Percentiles rank a stretch among this genome's conserved stretches.
These are phyloP conservation scores for Tolypocladium pustulatum DNA, from an alignment of 2,329 filamentous ascomycete species.

Conservation along the genomic window DNA sequence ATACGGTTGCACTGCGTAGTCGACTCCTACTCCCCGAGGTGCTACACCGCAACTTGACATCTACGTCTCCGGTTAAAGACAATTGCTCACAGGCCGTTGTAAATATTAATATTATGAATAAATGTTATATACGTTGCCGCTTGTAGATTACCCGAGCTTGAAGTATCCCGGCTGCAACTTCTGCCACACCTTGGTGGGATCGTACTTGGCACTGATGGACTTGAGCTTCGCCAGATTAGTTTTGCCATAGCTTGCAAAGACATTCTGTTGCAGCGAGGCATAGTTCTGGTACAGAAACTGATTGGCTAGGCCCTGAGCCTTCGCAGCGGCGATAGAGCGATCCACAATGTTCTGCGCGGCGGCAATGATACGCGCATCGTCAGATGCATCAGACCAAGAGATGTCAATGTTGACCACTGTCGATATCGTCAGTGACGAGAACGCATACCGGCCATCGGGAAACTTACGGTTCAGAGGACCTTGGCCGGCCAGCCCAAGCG, in stretches of 20 bases:
- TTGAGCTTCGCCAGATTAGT: constrained; percentile 23
- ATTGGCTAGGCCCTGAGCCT: constrained; percentile 20
- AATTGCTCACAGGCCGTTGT: too few species aligned
- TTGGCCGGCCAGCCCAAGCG: constrained; percentile 16
- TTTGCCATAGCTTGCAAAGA: constrained; percentile 27
- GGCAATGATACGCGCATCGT: constrained; percentile 22
- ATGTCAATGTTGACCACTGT: constrained; percentile 12
- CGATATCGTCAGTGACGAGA: background rate
- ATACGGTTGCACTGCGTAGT: too few species aligned
- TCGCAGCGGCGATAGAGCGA: constrained; percentile 15
- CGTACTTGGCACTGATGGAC: constrained; percentile 22
- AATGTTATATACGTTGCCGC: background rate
- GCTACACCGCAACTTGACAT: too few species aligned
- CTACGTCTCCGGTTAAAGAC: too few species aligned
- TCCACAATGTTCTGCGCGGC: constrained; percentile 15
- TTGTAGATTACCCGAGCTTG: constrained; percentile 15
- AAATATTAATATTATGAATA: background rate
- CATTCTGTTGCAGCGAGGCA: constrained; percentile 27
- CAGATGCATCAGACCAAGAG: constrained; percentile 15
- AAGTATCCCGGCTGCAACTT: constrained; percentile 27
- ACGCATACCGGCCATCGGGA: background rate
- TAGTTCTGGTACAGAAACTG: constrained; percentile 36
- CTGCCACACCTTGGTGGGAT: constrained; percentile 24
- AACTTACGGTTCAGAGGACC: constrained; percentile 11
- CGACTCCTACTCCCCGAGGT: too few species aligned